Evolutionary conservation across 306 rosid species (phyloP), one percentile per base, ranked within the genome.

Genomic region (Vigna angularis): DNA sequence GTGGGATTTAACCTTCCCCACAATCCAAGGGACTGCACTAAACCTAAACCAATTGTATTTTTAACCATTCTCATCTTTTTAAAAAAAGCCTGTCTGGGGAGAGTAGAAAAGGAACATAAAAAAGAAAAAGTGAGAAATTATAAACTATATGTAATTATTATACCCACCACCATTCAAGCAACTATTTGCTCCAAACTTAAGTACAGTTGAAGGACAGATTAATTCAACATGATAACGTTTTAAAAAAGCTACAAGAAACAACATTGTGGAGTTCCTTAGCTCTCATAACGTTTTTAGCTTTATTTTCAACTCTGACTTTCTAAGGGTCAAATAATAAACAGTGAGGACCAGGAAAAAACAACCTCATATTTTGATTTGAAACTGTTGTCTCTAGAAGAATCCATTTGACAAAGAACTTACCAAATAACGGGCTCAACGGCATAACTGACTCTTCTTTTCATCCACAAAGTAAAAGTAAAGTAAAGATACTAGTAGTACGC

Each of bases 131-230:
- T 3, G 0, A 5, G 6, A 16, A 34, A 30, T 38, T 22, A 15
- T 48, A 16, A 15, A 20, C 42, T 56, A 50, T 42, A 17, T 57
- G 13, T 30, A 10, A 67, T 38, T 44, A 47, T 65, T 32, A 58
- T 58, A 26, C 18, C 86, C 83, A 32, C 67, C 74, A 72, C 73
- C 73, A 81, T 67, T 77, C 80, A 81, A 73, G 81, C 82, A 84
- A 73, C 69, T 40, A n/a, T 66, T 72, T 48, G 58, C 86, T 77
- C 75, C 44, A 72, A 53, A 66, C 44, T 82, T 12, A 66, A 70
- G 56, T 9, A 57, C 59, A 72, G 38, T 82, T 70, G 13, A 47
- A 62, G 81, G 67, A 70, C 71, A 63, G 9, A 18, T 0, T 36
- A 40, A 66, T 30, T 45, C 56, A 34, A 51, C 45, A 52, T 30